Evolutionary conservation across 371 early-diverging fungal genomes (phyloP), one percentile per base, ranked within the genome.

Genomic region (Apophysomyces variabilis): DNA sequence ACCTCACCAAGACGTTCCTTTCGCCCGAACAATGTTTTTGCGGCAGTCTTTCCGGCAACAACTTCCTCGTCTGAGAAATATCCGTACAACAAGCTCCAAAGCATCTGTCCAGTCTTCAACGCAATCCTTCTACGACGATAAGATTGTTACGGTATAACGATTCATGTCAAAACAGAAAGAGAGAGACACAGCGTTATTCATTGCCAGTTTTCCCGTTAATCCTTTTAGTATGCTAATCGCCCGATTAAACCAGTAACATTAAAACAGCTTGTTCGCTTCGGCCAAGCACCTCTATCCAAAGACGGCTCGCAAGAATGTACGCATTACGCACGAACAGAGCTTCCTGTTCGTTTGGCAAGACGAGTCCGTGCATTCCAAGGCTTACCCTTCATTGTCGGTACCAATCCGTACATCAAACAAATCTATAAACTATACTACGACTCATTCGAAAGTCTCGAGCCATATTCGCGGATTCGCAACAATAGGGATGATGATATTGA

Each of bases 341-440:
- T 96, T 41, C 95, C 95, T 0, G 92, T 89, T 45, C 89, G 96
- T 35, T 66, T 96, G 63, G 96, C 95, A 7, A 70, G 93, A 67
- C 85, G 93, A 45, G 92, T 93, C 16, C 83, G 87, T 74, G 92
- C 92, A 8, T 87, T 95, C 47, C 93, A 95, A 73, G 89, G 87
- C 62, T 79, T 96, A 13, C 96, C 95, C 0, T 95, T 92, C 70
- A 96, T 96, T 65, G 95, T 96, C 32, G 96, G 93, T 47, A 93
- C 93, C 45, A 96, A 96, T 69, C 96, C 96, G 3, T 88, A 90
- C 70, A 93, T 96, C 68, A 84, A 87, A 61, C 77, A 78, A 57
- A 89, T 95, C 38, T 93, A 94, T 75, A 79, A 87, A 54, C 83
- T 96, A 0, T 96, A 96, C 68, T 87, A 87, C 61, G 90, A 92